Evolutionary conservation across 345 rosid genomes (phyloP), one percentile per base, ranked within the genome.

Genomic region (Nephelium lappaceum): DNA sequence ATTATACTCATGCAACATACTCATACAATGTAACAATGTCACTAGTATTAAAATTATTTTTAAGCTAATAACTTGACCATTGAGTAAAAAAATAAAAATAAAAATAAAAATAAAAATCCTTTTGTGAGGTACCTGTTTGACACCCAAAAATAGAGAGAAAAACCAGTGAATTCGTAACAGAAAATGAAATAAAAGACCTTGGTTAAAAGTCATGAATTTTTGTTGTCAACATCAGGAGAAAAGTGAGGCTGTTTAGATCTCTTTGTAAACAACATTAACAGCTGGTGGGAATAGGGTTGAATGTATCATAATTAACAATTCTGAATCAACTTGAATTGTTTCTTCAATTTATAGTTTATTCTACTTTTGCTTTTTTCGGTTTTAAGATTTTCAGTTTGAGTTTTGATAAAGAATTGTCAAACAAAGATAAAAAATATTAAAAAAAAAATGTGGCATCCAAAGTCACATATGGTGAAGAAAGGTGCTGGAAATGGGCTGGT

Each of bases 401-500:
- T 4, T 25, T 45, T 62, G 55, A 49, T 5, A 15, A 11, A 49
- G 55, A 49, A 49, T 49, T 53, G n/a, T 53, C 18, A 16, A 53
- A 16, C 7, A 53, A 16, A 53, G 58, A 53, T 3, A 0, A 41
- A 11, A 36, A 49, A 24, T 43, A 21, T 21, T 58, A 60, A 66
- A 14, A 14, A 42, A 41, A 73, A 39, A 83, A 86, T 86, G 89
- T 86, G 89, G 89, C 75, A 71, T 43, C 85, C 85, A 68, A 86
- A 80, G 67, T 79, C 74, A 65, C 69, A 75, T 68, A 74, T 12
- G 23, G 11, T 66, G 45, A 88, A 86, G 86, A 88, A 88, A 74
- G 80, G 83, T 24, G 63, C 78, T 51, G 83, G 87, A 72, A 85
- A 81, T 63, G 97, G 94, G 55, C 42, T 89, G 75, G 89, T 92